Base-by-base conservation (phyloP, 352 stramenopile genomes). In the Globisporangium solare region DNA sequence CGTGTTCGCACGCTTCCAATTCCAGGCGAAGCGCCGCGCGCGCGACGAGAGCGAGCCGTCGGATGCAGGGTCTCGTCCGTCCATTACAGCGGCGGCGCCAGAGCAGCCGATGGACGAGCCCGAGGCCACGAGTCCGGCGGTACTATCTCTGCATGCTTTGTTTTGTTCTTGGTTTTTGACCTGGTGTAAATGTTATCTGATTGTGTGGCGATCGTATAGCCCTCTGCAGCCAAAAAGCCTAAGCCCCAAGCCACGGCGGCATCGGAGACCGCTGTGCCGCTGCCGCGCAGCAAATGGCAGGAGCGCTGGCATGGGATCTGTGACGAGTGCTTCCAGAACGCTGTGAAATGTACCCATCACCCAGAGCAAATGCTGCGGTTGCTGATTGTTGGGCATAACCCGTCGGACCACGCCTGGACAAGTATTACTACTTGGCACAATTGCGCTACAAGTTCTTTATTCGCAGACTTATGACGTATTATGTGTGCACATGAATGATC, bases 351-450 rank as follows among this genome's bases (percentile, higher is more conserved):
- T 61, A 52, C 42, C 37, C 86, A 97, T 64, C 72, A 73, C 51
- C 56, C 47, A 6, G 88, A 95, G 51, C 60, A 55, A 6, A 74
- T 79, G 20, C 70, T 97, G 37, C 76, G 81, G 8, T 61, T 97
- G 37, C 70, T 97, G 41, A 82, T 97, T 56, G 79, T 95, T 1
- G 88, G 88, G 0, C 86, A 96, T 68, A 97, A 97, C 51, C 88
- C 88, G 10, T 95, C 85, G 0, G 83, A 95, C 37, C 84, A 96
- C 73, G 88, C 88, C n/a, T 97, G 88, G 87, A 68, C 77, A 42
- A 88, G 75, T 76, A 51, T 2, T 20, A 14, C 13, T 10, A 14
- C 24, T 10, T 51, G 14, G 46, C 17, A 22, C 24, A 32, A 18
- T 15, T 46, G 11, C 15, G 20, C 55, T 56, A 4, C 4, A 0